Percentiles rank a stretch among this genome's conserved stretches.
Conservation (phyloP, 805 yeast species). For the Myxozyma lipomycoides region DNA sequence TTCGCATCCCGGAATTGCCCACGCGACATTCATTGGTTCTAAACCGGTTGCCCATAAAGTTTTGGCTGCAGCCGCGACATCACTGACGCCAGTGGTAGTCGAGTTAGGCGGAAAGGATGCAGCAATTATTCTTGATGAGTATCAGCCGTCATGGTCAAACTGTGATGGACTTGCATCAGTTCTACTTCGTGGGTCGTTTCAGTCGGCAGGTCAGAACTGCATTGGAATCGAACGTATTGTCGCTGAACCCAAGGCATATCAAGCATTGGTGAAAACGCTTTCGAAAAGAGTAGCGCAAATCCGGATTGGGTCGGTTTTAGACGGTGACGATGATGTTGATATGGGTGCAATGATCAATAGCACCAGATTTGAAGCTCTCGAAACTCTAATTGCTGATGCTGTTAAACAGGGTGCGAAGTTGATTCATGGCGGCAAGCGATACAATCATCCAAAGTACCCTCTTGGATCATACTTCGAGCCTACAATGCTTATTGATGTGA, state of each 20-base stretch:
- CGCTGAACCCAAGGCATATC: slow-evolving; percentile 68
- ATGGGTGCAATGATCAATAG: slow-evolving; percentile 94
- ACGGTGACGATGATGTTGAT: slow-evolving; percentile 65
- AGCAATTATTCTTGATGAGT: slow-evolving; percentile 76
- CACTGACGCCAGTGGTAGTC: slow-evolving; percentile 91
- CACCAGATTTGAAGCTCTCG: slow-evolving; percentile 64
- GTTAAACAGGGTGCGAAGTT: slow-evolving; percentile 76
- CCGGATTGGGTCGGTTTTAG: slow-evolving; percentile 86
- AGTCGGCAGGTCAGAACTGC: slow-evolving; percentile 96
- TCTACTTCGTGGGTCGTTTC: slow-evolving; percentile 92
- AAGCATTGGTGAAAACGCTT: slow-evolving; percentile 54
- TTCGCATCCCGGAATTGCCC: slow-evolving; percentile 74
- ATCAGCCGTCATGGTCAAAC: slow-evolving; percentile 13
- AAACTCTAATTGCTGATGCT: slow-evolving; percentile 66
- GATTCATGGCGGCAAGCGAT: slow-evolving; percentile 75
- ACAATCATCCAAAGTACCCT: slow-evolving; percentile 85
- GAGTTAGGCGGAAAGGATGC: slow-evolving; percentile 98
- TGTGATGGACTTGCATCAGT: slow-evolving; percentile 62
- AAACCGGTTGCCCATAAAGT: slow-evolving; percentile 89
- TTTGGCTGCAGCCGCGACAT: slow-evolving; percentile 71
- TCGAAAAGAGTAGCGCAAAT: slow-evolving; percentile 54
- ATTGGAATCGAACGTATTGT: slow-evolving; percentile 95
- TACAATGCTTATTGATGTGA: slow-evolving; percentile 79
- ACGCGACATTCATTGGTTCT: slow-evolving; percentile 95
- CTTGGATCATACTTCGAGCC: slow-evolving; percentile 94